Percentiles rank a stretch among this genome's conserved stretches.
Conservation (phyloP, 2,329 filamentous ascomycete genomes). For the Dactylellina sp. region DNA sequence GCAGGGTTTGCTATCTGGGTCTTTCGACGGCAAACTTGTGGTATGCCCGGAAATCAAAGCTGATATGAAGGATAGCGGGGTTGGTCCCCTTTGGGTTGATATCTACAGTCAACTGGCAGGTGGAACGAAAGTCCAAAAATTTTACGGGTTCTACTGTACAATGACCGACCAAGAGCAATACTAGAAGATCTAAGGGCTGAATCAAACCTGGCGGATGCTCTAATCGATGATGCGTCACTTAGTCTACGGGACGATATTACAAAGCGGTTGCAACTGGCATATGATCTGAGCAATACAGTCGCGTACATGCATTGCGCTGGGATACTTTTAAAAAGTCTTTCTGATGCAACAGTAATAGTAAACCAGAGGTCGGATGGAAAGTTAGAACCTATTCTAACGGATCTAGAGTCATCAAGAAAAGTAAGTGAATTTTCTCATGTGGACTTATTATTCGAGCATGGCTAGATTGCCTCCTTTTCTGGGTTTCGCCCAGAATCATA, state of each 20-base stretch:
- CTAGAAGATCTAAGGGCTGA: neutral
- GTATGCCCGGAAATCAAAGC: neutral
- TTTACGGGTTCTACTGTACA: neutral
- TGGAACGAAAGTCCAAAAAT: neutral
- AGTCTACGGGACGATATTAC: neutral
- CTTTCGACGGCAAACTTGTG: neutral
- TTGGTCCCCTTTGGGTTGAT: slow-evolving; percentile 5
- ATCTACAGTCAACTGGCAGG: slow-evolving; percentile 1
- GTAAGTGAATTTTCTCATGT: neutral
- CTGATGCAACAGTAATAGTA: neutral
- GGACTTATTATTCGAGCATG: no score
- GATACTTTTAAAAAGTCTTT: slow-evolving; percentile 1
- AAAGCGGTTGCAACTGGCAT: neutral
- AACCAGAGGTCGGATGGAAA: neutral
- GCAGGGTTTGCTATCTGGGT: neutral
- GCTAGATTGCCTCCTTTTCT: no score
- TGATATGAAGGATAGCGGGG: neutral
- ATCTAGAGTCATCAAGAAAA: neutral
- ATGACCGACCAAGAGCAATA: neutral
- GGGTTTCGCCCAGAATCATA: no score
- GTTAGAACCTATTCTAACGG: slow-evolving; percentile 3
- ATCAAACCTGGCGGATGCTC: neutral
- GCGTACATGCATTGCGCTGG: neutral
- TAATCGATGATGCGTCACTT: neutral
- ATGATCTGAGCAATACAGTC: slow-evolving; percentile 3